Evolutionary conservation across 208 protist genomes (phyloP), one percentile per base, ranked within the genome.

Genomic region (Acanthamoeba lugdunensis): DNA sequence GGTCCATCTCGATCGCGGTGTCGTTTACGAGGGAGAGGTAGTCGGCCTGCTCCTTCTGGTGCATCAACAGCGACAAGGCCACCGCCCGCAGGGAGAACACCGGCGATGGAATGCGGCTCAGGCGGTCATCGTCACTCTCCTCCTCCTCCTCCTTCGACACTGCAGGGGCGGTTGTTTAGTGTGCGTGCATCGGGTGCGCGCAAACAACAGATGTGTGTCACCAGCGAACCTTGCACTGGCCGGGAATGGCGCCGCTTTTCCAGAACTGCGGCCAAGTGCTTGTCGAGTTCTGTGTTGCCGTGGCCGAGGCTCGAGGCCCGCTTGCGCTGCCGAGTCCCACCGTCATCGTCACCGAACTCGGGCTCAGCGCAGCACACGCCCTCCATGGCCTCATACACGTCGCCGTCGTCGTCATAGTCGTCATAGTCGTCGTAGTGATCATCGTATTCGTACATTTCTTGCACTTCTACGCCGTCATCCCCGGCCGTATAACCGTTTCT

Each of bases 301-400:
- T 61, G 56, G 56, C 56, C 56, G 56, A 61, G 56, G 18, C 18
- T 61, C 13, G 13, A 61, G 18, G 56, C 18, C 45, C 45, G 45
- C 45, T 56, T 56, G 52, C 52, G 14, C 52, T 56, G 52, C 52
- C 11, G 52, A 18, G 14, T 56, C 52, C 16, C 52, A 56, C 52
- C 52, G n/a, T 87, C 50, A 11, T 54, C 41, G 7, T 87, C 79
- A 11, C 56, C 37, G 21, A n/a, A 23, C 45, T 41, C 77, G 37
- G 77, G 77, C 25, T 71, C 65, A 37, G 79, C 79, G 50, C 79
- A 87, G 50, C 79, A 87, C 23, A 87, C 37, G 50, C 79, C 79
- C 9, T 56, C 8, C 79, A 87, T 87, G 52, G 52, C 52, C 14
- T 56, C 52, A 56, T 13, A 56, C 50, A 14, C 4, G 4, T 87